phyloP scores from a whole-genome alignment of 257 asterid genomes.

The Parsonsia alboflavescens region DNA sequence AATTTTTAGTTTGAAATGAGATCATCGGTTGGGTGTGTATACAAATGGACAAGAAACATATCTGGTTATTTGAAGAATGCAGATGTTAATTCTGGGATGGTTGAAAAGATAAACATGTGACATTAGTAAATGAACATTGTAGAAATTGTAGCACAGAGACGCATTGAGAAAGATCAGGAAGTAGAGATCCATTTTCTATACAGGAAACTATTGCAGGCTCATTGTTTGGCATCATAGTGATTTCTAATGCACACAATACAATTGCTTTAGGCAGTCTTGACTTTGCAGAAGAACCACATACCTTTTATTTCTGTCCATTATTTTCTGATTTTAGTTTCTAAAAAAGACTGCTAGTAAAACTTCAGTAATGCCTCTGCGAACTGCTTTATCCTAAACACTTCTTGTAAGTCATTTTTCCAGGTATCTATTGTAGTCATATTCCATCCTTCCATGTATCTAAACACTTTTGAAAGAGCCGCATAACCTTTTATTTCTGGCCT shows the following conservation, averaged over 20 bases:
- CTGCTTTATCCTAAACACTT: background rate
- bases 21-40: background rate
- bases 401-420: no score
- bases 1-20: background rate
- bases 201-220: background rate
- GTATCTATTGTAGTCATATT: background rate
- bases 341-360: background rate
- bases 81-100: background rate
- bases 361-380: background rate
- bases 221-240: background rate
- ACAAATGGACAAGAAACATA: background rate
- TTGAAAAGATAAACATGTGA: background rate
- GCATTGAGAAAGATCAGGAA: background rate
- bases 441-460: no score
- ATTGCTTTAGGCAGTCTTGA: background rate
- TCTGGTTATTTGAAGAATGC: background rate
- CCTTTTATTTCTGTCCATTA: background rate
- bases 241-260: background rate
- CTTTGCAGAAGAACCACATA: background rate
- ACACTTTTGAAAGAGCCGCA: no score
- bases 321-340: no score
- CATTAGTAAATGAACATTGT: background rate
- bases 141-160: background rate
- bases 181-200: background rate
- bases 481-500: background rate